phyloP scores from a whole-genome alignment of 306 rosid species.

The Heteromeles arbutifolia region DNA sequence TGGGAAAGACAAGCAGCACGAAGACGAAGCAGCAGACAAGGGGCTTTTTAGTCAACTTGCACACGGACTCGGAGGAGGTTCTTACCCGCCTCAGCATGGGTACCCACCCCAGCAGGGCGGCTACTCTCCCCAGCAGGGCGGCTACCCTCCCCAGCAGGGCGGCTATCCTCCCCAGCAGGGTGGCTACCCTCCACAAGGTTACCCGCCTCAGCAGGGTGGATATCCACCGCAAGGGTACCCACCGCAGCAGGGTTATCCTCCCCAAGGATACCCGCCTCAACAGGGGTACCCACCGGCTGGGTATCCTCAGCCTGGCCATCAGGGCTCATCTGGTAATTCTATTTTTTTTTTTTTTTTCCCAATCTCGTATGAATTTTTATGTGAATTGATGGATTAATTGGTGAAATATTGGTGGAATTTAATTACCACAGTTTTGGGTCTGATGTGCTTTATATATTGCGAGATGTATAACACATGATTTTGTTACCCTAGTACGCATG shows the following conservation, averaged over 20 bases:
- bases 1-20: slow-evolving; percentile 48
- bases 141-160: slow-evolving; percentile 7
- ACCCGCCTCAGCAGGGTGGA: slow-evolving; percentile 14
- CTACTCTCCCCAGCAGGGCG: slow-evolving; percentile 13
- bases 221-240: slow-evolving; percentile 11
- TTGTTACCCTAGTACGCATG: too few relatives aligned
- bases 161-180: slow-evolving; percentile 2
- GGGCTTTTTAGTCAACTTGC: slow-evolving; percentile 42
- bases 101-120: slow-evolving; percentile 1
- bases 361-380: not conserved
- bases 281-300: slow-evolving; percentile 25
- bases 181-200: slow-evolving; percentile 11
- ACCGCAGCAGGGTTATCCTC: slow-evolving; percentile 22
- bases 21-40: slow-evolving; percentile 47
- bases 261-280: slow-evolving; percentile 25
- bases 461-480: too few relatives aligned
- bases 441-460: not conserved
- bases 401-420: not conserved
- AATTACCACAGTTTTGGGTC: not conserved
- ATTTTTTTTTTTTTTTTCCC: not conserved
- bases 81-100: slow-evolving; percentile 2
- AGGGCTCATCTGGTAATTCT: slow-evolving; percentile 20
- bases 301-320: slow-evolving; percentile 50
- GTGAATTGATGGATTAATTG: too few relatives aligned
- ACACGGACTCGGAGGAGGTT: slow-evolving; percentile 6